Evolutionary conservation across 139 green algal species (phyloP).

Genomic region (Tetraselmis striata): DNA sequence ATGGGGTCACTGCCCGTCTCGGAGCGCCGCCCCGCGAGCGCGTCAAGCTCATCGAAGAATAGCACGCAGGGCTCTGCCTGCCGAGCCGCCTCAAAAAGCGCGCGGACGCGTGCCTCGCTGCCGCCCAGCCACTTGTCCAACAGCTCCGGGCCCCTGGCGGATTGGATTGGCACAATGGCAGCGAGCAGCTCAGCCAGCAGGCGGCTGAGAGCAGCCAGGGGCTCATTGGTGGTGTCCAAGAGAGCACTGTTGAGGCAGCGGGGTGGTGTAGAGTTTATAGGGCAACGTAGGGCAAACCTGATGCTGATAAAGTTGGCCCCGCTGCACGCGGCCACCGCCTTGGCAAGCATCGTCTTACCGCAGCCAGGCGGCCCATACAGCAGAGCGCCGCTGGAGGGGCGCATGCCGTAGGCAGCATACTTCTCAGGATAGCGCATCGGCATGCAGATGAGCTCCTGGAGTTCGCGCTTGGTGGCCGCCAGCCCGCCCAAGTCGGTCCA

Average conservation of each 20-base stretch:
- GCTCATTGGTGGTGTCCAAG: too few relatives aligned
- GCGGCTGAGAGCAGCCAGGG: too few relatives aligned
- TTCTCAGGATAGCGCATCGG: constrained; percentile 13
- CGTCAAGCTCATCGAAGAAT: constrained; percentile 71
- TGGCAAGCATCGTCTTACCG: constrained; percentile 61
- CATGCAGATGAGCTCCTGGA: constrained; percentile 19
- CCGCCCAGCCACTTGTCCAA: constrained; percentile 42
- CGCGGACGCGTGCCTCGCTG: constrained; percentile 28
- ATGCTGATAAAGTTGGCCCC: constrained; percentile 40
- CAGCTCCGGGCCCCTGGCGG: constrained; percentile 36
- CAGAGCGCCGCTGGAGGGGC: constrained; percentile 20
- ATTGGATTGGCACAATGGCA: too few relatives aligned
- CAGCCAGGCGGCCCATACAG: constrained; percentile 29
- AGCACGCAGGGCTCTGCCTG: constrained; percentile 52
- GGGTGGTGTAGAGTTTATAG: too few relatives aligned
- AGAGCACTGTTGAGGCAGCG: too few relatives aligned
- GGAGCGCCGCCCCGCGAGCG: constrained; percentile 39
- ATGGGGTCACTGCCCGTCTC: neutral
- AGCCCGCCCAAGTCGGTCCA: constrained; percentile 33
- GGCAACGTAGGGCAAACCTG: too few relatives aligned
- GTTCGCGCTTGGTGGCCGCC: constrained; percentile 16
- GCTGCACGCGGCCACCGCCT: constrained; percentile 34
- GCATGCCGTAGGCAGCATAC: constrained; percentile 15
- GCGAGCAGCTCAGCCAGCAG: too few relatives aligned
- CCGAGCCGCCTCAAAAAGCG: constrained; percentile 30